Evolutionary conservation across 2,329 filamentous ascomycete genomes (phyloP).

Genomic region (Claviceps sp.): DNA sequence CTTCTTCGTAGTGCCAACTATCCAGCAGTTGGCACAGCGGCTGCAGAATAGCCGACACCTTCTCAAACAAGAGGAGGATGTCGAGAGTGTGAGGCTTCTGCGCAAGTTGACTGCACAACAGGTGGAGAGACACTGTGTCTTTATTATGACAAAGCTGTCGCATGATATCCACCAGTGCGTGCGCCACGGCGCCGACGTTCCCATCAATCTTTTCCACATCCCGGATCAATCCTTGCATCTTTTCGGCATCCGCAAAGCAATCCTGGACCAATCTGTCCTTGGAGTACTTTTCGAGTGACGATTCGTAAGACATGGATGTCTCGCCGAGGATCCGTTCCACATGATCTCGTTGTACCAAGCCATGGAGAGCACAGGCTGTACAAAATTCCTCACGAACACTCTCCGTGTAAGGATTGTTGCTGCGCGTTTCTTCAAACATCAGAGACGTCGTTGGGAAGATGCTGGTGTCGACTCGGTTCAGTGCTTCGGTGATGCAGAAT

Average conservation of each 20-base stretch:
- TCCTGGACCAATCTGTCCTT: conserved; percentile 70
- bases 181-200: conserved; percentile 75
- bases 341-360: conserved; percentile 63
- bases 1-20: conserved; percentile 69
- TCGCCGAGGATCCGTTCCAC: conserved; percentile 75
- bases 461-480: conserved; percentile 71
- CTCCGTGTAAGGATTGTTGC: conserved; percentile 42
- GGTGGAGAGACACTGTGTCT: conserved; percentile 69
- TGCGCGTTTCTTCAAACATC: conserved; percentile 47
- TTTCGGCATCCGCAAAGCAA: conserved; percentile 62
- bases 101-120: conserved; percentile 58
- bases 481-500: conserved; percentile 55
- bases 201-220: conserved; percentile 85
- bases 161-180: conserved; percentile 63
- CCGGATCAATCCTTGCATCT: conserved; percentile 60
- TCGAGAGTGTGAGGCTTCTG: conserved; percentile 60
- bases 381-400: conserved; percentile 61
- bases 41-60: conserved; percentile 52
- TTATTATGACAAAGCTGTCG: conserved; percentile 55
- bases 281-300: conserved; percentile 57
- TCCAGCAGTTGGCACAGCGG: conserved; percentile 66
- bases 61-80: conserved; percentile 63
- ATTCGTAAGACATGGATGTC: conserved; percentile 66
- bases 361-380: conserved; percentile 79
- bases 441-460: conserved; percentile 49